Base-by-base conservation (phyloP, 2,329 filamentous ascomycete species). In the Bipolaris bicolor region DNA sequence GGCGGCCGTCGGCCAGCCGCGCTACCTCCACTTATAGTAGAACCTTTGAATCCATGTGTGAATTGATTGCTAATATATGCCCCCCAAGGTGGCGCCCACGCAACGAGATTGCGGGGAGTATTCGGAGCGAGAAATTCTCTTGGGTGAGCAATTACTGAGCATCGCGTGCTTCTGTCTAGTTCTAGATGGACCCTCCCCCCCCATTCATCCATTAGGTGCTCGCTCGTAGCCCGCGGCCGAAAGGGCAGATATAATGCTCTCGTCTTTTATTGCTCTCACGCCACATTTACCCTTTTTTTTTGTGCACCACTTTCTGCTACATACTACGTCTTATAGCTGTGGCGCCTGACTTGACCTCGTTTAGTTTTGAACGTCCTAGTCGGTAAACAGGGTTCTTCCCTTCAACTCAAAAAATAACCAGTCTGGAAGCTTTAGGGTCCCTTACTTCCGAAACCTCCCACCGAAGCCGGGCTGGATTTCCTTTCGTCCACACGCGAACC, bases 1-100 rank as follows among this genome's bases (percentile, higher is more conserved):
- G 49, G 51, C 55, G 20, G 39, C 55, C 55, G 55, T 50, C 57
- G 60, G 62, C 61, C 57, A 59, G 49, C 26, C 52, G 55, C 49
- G 51, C 48, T 49, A 53, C 40, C 48, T 58, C 52, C 40, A 46
- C 49, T 50, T 31, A 33, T 57, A 58, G 53, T 46, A 54, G 51
- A 56, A 64, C 52, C 45, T 49, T 52, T 52, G 60, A 64, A 50
- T 58, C 46, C 40, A 53, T 49, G 47, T 59, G 60, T 60, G 56
- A 64, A 54, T 49, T 58, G 55, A 64, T 62, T 64, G 62, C 62
- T 64, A 64, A 64, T 59, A 41, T 46, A 52, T 53, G 15, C 31
- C 22, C 22, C 33, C 46, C 26, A 57, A 44, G 45, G 36, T 41
- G 31, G 49, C 58, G 31, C 52, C 57, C 51, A 57, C 52, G 57